Conservation (phyloP, 164 flowering plant species). For the Chimonanthus praecox region DNA sequence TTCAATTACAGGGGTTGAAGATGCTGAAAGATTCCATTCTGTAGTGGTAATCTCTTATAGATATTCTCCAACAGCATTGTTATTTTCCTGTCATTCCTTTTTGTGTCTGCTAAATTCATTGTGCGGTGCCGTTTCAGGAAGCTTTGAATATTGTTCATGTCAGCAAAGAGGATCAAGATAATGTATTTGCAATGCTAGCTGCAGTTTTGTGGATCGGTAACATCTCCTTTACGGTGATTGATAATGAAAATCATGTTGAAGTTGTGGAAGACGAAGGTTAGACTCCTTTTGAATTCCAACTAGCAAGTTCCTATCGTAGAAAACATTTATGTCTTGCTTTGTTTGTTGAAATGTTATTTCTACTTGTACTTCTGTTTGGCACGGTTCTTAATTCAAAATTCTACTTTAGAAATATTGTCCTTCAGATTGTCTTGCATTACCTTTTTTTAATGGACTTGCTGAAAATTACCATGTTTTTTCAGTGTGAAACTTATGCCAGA, state of each 20-base stretch:
- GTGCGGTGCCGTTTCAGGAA: conserved; percentile 46
- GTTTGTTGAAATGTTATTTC: background rate
- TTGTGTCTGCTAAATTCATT: conserved; percentile 1
- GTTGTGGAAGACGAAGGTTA: conserved; percentile 86
- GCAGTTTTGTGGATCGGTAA: conserved; percentile 97
- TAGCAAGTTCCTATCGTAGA: background rate
- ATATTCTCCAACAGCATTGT: background rate
- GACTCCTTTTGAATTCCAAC: conserved; percentile 5
- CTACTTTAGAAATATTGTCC: background rate
- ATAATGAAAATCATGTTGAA: conserved; percentile 95
- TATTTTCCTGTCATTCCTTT: background rate
- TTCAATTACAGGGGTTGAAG: conserved; percentile 77
- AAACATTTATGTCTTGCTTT: background rate
- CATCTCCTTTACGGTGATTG: conserved; percentile 72
- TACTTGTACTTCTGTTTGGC: background rate
- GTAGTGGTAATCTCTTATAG: conserved; percentile 47
- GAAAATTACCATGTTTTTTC: background rate
- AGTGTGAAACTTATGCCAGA: background rate
- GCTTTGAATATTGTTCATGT: conserved; percentile 92
- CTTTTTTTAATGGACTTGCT: background rate
- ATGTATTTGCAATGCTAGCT: conserved; percentile 90
- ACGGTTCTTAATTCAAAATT: too few relatives aligned
- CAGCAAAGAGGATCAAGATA: conserved; percentile 84
- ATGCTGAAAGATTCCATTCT: conserved; percentile 69
- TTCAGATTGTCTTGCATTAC: background rate